These are phyloP conservation scores for Aureobasidium subglaciale DNA, from an alignment of 2,329 filamentous ascomycete species.

Conservation along the genomic window DNA sequence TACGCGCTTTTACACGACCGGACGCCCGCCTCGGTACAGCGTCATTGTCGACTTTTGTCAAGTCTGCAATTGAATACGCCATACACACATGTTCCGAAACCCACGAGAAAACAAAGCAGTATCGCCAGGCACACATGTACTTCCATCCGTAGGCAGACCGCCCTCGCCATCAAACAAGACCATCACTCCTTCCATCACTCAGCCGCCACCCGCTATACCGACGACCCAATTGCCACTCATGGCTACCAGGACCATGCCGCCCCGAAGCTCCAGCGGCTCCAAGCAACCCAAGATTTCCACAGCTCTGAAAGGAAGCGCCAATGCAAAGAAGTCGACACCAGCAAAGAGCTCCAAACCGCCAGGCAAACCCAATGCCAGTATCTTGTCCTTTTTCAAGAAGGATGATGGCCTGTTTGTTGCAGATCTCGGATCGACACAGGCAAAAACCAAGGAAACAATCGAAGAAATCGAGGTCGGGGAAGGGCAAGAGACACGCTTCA, in stretches of 20 bases:
- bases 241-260: conserved; percentile 21
- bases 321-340: conserved; percentile 29
- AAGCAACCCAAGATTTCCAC: conserved; percentile 24
- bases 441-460: conserved; percentile 17
- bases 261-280: conserved; percentile 16
- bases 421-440: conserved; percentile 18
- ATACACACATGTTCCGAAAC: conserved; percentile 46
- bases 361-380: conserved; percentile 42
- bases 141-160: conserved; percentile 44
- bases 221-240: conserved; percentile 19
- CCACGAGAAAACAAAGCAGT: conserved; percentile 41
- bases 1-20: not conserved
- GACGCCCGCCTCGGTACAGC: not conserved
- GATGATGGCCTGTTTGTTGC: conserved; percentile 33
- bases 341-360: conserved; percentile 32
- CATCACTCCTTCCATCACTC: not conserved
- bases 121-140: conserved; percentile 28
- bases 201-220: not conserved
- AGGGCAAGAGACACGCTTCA: conserved; percentile 30
- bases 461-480: conserved; percentile 20
- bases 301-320: conserved; percentile 27
- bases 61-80: not conserved
- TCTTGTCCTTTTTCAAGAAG: conserved; percentile 50
- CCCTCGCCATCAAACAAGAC: conserved; percentile 42
- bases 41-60: not conserved